Evolutionary conservation across 306 rosid species (phyloP), one percentile per base, ranked within the genome.

Genomic region (Gastrolobium villosum): DNA sequence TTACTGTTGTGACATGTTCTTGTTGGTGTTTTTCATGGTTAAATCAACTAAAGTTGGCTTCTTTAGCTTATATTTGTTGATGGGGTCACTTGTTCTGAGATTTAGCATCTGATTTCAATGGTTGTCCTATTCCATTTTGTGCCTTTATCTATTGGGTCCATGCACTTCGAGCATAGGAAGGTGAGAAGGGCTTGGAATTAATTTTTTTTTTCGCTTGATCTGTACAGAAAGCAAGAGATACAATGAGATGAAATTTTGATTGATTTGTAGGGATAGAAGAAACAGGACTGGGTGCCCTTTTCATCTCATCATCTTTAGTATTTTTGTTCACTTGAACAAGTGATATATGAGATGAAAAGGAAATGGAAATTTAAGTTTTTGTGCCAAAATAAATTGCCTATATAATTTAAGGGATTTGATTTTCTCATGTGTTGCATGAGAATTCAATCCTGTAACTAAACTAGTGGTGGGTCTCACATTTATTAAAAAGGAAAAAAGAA

Each of bases 61-160:
- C 14, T 75, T 75, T 75, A 75, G 72, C 72, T 59, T 68, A 7
- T 60, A 35, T 82, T 70, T 63, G 79, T 54, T 82, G 10, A 15
- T 70, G 63, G 73, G 28, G 43, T 26, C 20, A 9, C 61, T 65
- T 66, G 14, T 46, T 73, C 3, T 73, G 54, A 55, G 70, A 65
- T 44, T 55, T 72, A 59, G 52, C 34, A 68, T 35, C 72, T 68
- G 45, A 68, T 69, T 69, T 68, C 35, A 4, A 20, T 57, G 44
- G 43, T 40, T 75, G 32, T n/a, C 20, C 2, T 39, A n/a, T 40
- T 61, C 7, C n/a, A 20, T 80, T 74, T 0, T 54, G 71, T 48
- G 6, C 41, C 46, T 59, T 44, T 13, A 1, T 43, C n/a, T 36
- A 2, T 34, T 30, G 43, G 39, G 50, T 71, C 30, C 6, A 3